These are phyloP conservation scores for Phytophthora syringae DNA, from an alignment of 352 stramenopile species.

Conservation along the genomic window DNA sequence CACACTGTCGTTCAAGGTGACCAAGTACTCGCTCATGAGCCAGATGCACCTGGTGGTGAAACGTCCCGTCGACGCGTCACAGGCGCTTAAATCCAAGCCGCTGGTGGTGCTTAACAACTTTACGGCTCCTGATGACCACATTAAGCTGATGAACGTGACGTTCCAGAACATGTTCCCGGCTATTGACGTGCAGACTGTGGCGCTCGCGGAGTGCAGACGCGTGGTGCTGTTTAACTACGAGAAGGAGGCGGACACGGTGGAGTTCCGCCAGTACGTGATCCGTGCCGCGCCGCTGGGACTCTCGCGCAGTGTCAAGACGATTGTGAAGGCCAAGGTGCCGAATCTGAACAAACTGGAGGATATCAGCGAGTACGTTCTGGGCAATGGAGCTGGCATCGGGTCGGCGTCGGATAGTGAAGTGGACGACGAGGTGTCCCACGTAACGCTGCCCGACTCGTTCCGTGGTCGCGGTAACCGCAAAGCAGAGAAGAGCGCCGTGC, in stretches of 20 bases:
- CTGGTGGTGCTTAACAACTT: constrained; percentile 99
- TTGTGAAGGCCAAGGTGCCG: constrained; percentile 94
- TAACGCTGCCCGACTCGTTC: constrained; percentile 94
- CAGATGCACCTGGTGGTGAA: constrained; percentile 94
- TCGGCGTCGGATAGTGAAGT: constrained; percentile 94
- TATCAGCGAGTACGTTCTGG: constrained; percentile 96
- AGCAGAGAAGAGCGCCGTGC: constrained; percentile 93
- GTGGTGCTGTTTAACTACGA: constrained; percentile 98
- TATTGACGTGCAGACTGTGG: constrained; percentile 97
- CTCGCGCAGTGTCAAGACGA: constrained; percentile 89
- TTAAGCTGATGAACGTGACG: constrained; percentile 97
- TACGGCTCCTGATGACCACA: constrained; percentile 87
- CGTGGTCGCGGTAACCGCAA: constrained; percentile 92
- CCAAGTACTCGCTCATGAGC: constrained; percentile 91
- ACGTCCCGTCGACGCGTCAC: constrained; percentile 89
- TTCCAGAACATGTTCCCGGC: constrained; percentile 99
- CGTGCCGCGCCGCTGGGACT: constrained; percentile 94
- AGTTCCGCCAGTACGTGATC: constrained; percentile 98
- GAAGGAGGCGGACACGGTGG: constrained; percentile 91
- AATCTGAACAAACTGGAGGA: constrained; percentile 96
- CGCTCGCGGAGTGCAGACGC: constrained; percentile 94
- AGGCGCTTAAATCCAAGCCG: constrained; percentile 91
- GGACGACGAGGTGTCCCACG: constrained; percentile 93
- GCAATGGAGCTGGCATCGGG: constrained; percentile 75
- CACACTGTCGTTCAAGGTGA: constrained; percentile 94